Conservation (phyloP, 1,139 yeast species). For the Diutina neorugosa region DNA sequence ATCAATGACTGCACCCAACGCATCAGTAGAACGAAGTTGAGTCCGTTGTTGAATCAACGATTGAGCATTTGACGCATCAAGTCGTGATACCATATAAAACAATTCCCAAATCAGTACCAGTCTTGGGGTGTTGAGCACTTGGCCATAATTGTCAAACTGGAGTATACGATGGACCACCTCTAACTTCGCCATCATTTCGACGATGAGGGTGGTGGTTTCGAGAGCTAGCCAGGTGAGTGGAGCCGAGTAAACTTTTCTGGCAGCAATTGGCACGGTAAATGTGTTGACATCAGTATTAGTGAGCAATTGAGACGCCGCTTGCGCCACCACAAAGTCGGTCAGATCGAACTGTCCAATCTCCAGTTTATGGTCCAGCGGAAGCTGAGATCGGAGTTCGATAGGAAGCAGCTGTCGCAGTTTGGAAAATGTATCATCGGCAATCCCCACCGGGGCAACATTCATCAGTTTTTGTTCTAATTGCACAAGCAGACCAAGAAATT, state of each 20-base stretch:
- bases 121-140: conserved; percentile 26
- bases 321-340: conserved; percentile 24
- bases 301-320: conserved; percentile 26
- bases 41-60: conserved; percentile 9
- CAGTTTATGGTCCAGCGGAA: conserved; percentile 10
- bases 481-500: conserved; percentile 12
- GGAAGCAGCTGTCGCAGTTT: conserved; percentile 6
- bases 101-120: conserved; percentile 40
- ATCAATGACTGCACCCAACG: neutral
- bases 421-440: conserved; percentile 22
- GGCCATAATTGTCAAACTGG: conserved; percentile 35
- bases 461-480: conserved; percentile 20
- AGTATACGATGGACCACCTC: conserved; percentile 33
- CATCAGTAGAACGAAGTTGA: conserved; percentile 6
- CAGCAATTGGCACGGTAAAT: conserved; percentile 23
- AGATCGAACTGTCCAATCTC: neutral
- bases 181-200: conserved; percentile 5
- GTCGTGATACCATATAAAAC: conserved; percentile 14
- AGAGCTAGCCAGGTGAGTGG: conserved; percentile 20
- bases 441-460: conserved; percentile 29
- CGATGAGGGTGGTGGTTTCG: conserved; percentile 11
- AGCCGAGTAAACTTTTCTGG: conserved; percentile 19
- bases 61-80: neutral
- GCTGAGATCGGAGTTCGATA: neutral
- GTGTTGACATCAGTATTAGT: conserved; percentile 27